Conservation (phyloP, 2,329 filamentous ascomycete genomes). For the Fusarium continuum region DNA sequence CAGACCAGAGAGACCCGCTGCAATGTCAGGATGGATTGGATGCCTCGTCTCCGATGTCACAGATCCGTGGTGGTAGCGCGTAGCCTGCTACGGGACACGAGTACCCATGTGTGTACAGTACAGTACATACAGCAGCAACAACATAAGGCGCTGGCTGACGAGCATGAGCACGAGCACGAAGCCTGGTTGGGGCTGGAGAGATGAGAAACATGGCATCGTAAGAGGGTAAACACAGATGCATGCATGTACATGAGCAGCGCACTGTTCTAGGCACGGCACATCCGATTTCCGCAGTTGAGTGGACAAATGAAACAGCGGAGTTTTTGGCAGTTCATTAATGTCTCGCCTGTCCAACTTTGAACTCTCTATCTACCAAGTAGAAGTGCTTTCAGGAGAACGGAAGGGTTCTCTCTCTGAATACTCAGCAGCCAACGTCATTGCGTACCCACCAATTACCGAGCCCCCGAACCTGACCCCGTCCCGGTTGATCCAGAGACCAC, state of each 20-base stretch:
- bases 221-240: slow-evolving; percentile 21
- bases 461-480: slow-evolving; percentile 43
- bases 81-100: slow-evolving; percentile 1
- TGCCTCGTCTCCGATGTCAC: slow-evolving; percentile 31
- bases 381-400: slow-evolving; percentile 20
- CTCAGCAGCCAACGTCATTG: slow-evolving; percentile 43
- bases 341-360: too few species aligned
- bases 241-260: slow-evolving; percentile 10
- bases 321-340: background rate
- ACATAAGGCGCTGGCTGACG: slow-evolving; percentile 11
- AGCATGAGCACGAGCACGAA: slow-evolving; percentile 23
- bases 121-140: slow-evolving; percentile 11
- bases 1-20: slow-evolving; percentile 29
- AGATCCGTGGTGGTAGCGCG: slow-evolving; percentile 24
- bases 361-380: too few species aligned
- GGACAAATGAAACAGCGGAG: slow-evolving; percentile 5
- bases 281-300: background rate
- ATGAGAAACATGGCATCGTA: slow-evolving; percentile 11
- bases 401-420: slow-evolving; percentile 5
- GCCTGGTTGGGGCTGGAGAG: slow-evolving; percentile 13
- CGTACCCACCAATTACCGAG: slow-evolving; percentile 44
- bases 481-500: slow-evolving; percentile 40
- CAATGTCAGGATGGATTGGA: slow-evolving; percentile 5
- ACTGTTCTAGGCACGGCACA: slow-evolving; percentile 24
- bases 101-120: too few species aligned